A percentile compares a stretch with the other conserved stretches of the same genome.
These are phyloP conservation scores for Astrothelium subdiscretum DNA, from an alignment of 495 filamentous ascomycete species.

Conservation along the genomic window DNA sequence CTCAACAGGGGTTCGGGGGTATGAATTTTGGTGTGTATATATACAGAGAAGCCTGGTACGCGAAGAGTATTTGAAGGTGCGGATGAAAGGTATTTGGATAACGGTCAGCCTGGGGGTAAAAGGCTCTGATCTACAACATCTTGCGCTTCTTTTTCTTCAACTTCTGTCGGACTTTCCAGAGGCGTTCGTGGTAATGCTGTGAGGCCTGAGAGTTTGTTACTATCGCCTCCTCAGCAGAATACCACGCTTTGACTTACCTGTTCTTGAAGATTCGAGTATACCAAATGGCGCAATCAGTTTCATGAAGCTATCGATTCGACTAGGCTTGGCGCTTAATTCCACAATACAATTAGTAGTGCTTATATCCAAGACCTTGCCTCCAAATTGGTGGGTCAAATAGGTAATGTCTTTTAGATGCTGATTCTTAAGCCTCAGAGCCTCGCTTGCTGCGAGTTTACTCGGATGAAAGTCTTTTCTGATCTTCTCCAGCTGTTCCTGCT, in stretches of 20 bases:
- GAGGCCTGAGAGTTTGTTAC: slow-evolving; percentile 41
- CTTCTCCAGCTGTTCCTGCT: slow-evolving; percentile 13
- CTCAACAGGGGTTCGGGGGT: neutral
- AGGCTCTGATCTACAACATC: slow-evolving; percentile 86
- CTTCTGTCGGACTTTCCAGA: slow-evolving; percentile 57
- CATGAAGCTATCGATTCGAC: slow-evolving; percentile 91
- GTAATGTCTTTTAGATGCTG: slow-evolving; percentile 93
- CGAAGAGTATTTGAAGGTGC: neutral
- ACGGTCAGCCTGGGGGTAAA: slow-evolving; percentile 74
- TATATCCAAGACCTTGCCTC: slow-evolving; percentile 93
- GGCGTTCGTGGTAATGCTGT: slow-evolving; percentile 95
- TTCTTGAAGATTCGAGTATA: slow-evolving; percentile 87
- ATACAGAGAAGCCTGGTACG: neutral
- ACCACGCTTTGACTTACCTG: slow-evolving; percentile 32
- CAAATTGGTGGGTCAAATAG: slow-evolving; percentile 92
- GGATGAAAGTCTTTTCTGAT: slow-evolving; percentile 63
- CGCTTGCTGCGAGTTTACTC: slow-evolving; percentile 64
- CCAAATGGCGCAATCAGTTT: slow-evolving; percentile 94
- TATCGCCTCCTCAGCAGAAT: neutral
- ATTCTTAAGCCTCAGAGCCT: slow-evolving; percentile 90
- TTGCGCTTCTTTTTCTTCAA: slow-evolving; percentile 74
- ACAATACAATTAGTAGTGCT: slow-evolving; percentile 97
- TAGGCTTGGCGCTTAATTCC: slow-evolving; percentile 87
- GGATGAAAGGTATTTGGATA: neutral
- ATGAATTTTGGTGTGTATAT: neutral